Evolutionary conservation across 257 asterid species (phyloP).

Genomic region (Fraxinus cuspidata): DNA sequence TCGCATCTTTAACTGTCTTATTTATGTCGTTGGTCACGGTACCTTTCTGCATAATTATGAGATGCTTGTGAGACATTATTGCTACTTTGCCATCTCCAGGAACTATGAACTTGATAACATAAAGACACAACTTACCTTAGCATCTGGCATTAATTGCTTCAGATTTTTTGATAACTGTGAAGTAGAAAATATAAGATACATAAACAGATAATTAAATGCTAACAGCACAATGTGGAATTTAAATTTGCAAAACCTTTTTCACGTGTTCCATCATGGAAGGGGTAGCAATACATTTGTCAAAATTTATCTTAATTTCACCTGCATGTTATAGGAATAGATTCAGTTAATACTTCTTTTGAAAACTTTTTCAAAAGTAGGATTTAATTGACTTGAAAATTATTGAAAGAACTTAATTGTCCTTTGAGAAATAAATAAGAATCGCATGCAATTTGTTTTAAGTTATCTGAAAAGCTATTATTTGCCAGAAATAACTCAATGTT

Average conservation of each 20-base stretch:
- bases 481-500: neutral
- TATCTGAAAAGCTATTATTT: constrained; percentile 2
- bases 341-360: too few species aligned
- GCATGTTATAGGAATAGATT: constrained; percentile 35
- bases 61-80: constrained; percentile 31
- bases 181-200: constrained; percentile 21
- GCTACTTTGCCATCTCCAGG: constrained; percentile 10
- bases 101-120: constrained; percentile 24
- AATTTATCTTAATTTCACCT: constrained; percentile 75
- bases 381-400: too few species aligned
- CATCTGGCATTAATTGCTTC: constrained; percentile 80
- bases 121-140: constrained; percentile 52
- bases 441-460: neutral
- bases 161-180: constrained; percentile 72
- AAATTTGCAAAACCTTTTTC: constrained; percentile 61
- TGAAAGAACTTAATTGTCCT: neutral
- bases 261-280: constrained; percentile 79
- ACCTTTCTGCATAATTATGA: constrained; percentile 65
- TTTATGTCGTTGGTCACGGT: constrained; percentile 77
- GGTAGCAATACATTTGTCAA: constrained; percentile 85
- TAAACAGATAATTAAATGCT: constrained; percentile 23
- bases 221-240: constrained; percentile 7
- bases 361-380: too few species aligned
- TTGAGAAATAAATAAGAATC: too few species aligned
- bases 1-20: constrained; percentile 73